Evolutionary conservation across 768 basidiomycete genomes (phyloP).

Genomic region (Tylopilus plumbeoviolaceoides): DNA sequence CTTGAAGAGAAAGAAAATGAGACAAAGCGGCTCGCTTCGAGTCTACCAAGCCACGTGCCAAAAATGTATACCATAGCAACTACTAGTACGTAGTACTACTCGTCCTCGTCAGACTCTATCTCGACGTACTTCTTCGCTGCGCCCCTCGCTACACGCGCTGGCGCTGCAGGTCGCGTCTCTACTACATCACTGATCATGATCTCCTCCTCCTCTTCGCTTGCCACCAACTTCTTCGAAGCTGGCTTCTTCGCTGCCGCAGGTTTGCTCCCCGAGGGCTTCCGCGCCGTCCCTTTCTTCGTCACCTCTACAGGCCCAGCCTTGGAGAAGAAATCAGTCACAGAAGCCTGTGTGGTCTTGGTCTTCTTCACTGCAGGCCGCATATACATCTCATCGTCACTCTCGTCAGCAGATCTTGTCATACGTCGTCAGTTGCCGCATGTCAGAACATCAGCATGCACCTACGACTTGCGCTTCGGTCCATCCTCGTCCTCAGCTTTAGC

Average conservation of each 20-base stretch:
- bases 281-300: conserved; percentile 38
- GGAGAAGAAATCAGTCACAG: conserved; percentile 59
- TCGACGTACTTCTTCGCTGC: conserved; percentile 62
- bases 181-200: conserved; percentile 39
- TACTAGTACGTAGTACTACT: conserved; percentile 41
- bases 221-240: conserved; percentile 36
- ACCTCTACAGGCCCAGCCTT: conserved; percentile 38
- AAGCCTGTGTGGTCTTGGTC: conserved; percentile 38
- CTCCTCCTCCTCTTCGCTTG: conserved; percentile 42
- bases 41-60: not conserved
- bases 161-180: conserved; percentile 38
- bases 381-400: conserved; percentile 41
- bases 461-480: conserved; percentile 69
- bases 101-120: conserved; percentile 43
- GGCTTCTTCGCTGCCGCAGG: conserved; percentile 55
- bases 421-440: conserved; percentile 6
- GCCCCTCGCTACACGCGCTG: conserved; percentile 46
- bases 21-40: conserved; percentile 5
- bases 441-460: conserved; percentile 10
- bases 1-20: not conserved
- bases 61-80: not conserved
- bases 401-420: conserved; percentile 29
- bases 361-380: conserved; percentile 53
- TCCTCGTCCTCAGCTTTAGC: conserved; percentile 29
- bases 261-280: conserved; percentile 58